phyloP scores from a whole-genome alignment of 1,284 basidiomycete species.

The Puccinia sorghi region DNA sequence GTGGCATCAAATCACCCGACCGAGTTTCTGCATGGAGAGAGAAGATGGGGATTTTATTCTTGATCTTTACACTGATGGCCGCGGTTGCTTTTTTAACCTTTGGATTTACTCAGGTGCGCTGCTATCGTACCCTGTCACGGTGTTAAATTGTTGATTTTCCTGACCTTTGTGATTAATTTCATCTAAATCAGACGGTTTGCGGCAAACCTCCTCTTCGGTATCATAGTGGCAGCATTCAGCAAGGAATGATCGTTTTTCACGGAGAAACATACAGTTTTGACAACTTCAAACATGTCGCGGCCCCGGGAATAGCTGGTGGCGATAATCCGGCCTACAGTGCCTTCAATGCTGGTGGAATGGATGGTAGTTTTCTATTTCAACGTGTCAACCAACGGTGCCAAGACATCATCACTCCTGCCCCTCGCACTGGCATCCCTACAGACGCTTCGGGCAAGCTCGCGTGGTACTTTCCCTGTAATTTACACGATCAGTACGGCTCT shows the following conservation, averaged over 20 bases:
- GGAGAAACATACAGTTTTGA: slow-evolving; percentile 90
- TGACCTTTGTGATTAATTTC: not conserved
- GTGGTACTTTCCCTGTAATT: slow-evolving; percentile 96
- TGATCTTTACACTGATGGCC: slow-evolving; percentile 81
- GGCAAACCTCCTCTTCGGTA: slow-evolving; percentile 78
- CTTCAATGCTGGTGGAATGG: slow-evolving; percentile 78
- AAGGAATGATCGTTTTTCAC: slow-evolving; percentile 83
- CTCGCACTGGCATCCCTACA: slow-evolving; percentile 69
- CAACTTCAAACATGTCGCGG: slow-evolving; percentile 76
- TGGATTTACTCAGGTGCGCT: slow-evolving; percentile 78
- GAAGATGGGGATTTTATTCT: slow-evolving; percentile 88
- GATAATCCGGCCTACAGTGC: slow-evolving; percentile 79
- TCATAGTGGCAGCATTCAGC: slow-evolving; percentile 74
- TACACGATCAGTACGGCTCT: slow-evolving; percentile 73
- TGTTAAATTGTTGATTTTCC: not conserved
- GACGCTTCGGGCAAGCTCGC: slow-evolving; percentile 63
- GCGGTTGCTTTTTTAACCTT: slow-evolving; percentile 97
- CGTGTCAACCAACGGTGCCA: slow-evolving; percentile 79
- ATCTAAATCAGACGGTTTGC: slow-evolving; percentile 67
- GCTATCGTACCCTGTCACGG: not conserved
- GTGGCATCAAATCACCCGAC: slow-evolving; percentile 66
- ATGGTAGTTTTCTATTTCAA: slow-evolving; percentile 93
- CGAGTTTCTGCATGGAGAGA: slow-evolving; percentile 96
- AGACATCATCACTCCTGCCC: slow-evolving; percentile 71
- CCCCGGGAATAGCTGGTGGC: slow-evolving; percentile 68